Evolutionary conservation across 2,329 filamentous ascomycete species (phyloP).

Genomic region (Pestalotiopsis fici): DNA sequence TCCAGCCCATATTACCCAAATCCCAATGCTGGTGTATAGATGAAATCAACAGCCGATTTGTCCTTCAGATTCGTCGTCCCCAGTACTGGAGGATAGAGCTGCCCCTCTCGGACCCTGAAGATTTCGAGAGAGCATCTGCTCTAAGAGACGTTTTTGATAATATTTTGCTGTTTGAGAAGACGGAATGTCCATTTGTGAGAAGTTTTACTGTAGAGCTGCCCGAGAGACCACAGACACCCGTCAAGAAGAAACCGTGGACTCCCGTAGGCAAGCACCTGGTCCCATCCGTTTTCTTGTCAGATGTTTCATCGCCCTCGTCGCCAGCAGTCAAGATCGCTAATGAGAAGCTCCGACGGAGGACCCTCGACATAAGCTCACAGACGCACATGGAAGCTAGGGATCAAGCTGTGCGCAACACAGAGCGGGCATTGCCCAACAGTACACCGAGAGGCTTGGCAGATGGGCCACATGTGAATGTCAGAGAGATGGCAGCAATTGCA

Average conservation of each 20-base stretch:
- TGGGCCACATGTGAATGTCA: neutral
- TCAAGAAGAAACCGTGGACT: conserved; percentile 70
- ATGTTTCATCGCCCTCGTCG: conserved; percentile 21
- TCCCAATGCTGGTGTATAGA: conserved; percentile 95
- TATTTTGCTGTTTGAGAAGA: conserved; percentile 84
- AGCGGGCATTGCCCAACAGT: neutral
- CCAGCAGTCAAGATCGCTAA: conserved; percentile 19
- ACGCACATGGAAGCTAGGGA: neutral
- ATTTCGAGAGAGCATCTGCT: conserved; percentile 63
- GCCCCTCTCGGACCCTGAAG: conserved; percentile 64
- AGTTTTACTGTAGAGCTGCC: conserved; percentile 75
- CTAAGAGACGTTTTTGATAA: conserved; percentile 71
- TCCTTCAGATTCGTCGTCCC: conserved; percentile 80
- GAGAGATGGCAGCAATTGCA: neutral
- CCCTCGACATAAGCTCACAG: conserved; percentile 9
- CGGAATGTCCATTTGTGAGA: conserved; percentile 80
- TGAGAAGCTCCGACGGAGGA: conserved; percentile 15
- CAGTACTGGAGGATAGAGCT: conserved; percentile 92
- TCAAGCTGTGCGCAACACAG: neutral
- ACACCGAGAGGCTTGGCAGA: neutral
- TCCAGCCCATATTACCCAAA: conserved; percentile 85
- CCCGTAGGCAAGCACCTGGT: conserved; percentile 47
- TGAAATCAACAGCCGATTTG: conserved; percentile 76
- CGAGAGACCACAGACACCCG: conserved; percentile 64
- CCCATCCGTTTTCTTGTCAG: conserved; percentile 35